Evolutionary conservation across 768 basidiomycete species (phyloP).

Genomic region (Russula earlei): DNA sequence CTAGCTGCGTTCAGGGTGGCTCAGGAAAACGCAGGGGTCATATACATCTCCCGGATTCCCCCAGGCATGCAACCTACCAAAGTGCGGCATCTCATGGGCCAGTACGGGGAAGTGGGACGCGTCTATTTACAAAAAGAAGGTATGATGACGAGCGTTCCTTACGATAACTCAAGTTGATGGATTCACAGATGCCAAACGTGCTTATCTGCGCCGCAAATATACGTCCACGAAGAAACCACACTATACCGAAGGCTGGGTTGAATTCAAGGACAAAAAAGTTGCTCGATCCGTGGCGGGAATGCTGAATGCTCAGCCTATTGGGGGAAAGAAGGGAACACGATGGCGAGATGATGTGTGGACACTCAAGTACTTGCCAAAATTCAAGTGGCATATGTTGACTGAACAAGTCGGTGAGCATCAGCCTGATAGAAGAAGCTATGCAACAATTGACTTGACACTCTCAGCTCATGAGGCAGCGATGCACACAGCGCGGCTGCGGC

Average conservation of each 20-base stretch:
- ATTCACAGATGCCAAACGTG: conserved; percentile 67
- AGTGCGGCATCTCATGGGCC: conserved; percentile 86
- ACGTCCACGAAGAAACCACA: conserved; percentile 79
- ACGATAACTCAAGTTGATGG: not conserved
- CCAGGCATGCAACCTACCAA: conserved; percentile 97
- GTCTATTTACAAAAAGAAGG: conserved; percentile 94
- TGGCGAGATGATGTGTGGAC: conserved; percentile 99
- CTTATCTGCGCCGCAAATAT: conserved; percentile 72
- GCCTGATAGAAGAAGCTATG: not conserved
- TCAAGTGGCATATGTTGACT: conserved; percentile 98
- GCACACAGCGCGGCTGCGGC: conserved; percentile 80
- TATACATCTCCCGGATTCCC: conserved; percentile 94
- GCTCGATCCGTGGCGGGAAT: conserved; percentile 87
- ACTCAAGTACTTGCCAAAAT: conserved; percentile 96
- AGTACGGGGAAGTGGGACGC: conserved; percentile 82
- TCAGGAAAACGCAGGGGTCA: conserved; percentile 70
- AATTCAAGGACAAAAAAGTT: conserved; percentile 90
- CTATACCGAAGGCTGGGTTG: conserved; percentile 96
- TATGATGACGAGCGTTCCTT: conserved; percentile 25
- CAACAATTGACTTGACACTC: not conserved
- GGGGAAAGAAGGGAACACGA: conserved; percentile 80
- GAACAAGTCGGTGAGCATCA: conserved; percentile 86
- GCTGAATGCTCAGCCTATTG: conserved; percentile 93
- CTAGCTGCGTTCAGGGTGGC: conserved; percentile 65
- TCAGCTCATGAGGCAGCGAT: conserved; percentile 89